These are phyloP conservation scores for Colletotrichum simmondsii DNA, from an alignment of 2,329 filamentous ascomycete species.

Conservation along the genomic window DNA sequence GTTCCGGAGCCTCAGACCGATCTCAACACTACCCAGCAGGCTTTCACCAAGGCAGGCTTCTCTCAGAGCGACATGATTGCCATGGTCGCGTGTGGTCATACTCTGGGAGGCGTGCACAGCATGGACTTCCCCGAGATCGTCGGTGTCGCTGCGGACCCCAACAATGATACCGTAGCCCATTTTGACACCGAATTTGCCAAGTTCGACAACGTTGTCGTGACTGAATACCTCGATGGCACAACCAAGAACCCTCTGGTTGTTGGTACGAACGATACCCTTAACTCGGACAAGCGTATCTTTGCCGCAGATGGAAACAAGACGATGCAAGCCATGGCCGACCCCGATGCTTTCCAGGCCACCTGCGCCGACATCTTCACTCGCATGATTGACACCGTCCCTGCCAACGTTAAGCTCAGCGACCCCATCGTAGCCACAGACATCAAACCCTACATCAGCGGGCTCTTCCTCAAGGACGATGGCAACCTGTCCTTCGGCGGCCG, in stretches of 20 bases:
- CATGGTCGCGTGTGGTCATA: conserved; percentile 49
- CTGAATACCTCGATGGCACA: conserved; percentile 53
- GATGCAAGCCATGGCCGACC: conserved; percentile 50
- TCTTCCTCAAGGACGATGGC: conserved; percentile 41
- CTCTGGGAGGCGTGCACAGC: conserved; percentile 55
- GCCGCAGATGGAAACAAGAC: conserved; percentile 55
- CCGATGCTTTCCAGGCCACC: conserved; percentile 42
- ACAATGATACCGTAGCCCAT: conserved; percentile 44
- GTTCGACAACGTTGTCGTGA: conserved; percentile 57
- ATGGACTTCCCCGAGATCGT: conserved; percentile 52
- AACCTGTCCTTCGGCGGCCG: conserved; percentile 38
- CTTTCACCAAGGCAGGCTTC: conserved; percentile 46
- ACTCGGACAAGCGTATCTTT: conserved; percentile 57
- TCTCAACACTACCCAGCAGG: conserved; percentile 38
- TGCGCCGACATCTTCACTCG: conserved; percentile 44
- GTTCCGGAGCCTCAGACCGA: conserved; percentile 45
- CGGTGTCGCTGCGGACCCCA: conserved; percentile 31
- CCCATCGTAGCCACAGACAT: conserved; percentile 42
- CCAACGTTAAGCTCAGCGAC: conserved; percentile 41
- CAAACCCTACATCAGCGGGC: conserved; percentile 43
- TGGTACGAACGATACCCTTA: conserved; percentile 48
- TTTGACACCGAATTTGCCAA: conserved; percentile 54
- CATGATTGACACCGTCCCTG: conserved; percentile 50
- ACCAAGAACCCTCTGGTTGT: conserved; percentile 55
- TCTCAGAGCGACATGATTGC: conserved; percentile 47